Base-by-base conservation (phyloP, 257 asterid genomes). In the Echium plantagineum region DNA sequence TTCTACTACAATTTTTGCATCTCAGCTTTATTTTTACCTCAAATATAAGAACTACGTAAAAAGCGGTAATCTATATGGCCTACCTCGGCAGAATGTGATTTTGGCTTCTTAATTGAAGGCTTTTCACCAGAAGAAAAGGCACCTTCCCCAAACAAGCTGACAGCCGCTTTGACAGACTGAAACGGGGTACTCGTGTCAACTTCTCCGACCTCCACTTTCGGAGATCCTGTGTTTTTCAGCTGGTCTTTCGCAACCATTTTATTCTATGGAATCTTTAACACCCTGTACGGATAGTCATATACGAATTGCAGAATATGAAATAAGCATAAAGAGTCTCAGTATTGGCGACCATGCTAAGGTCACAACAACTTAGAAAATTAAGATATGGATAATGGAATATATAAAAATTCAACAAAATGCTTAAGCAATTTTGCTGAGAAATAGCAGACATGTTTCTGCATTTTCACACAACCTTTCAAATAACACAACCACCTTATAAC, bases 91-190 rank as follows among this genome's bases (percentile, higher is more conserved):
- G 93, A 85, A 52, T 80, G 83, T 24, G 94, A 81, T 69, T 77
- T 87, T 30, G 87, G 51, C 88, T 80, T 90, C 78, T 55, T 77
- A 63, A 80, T 74, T 62, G 76, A 67, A 57, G 85, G 85, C 61
- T 70, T 87, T 72, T 70, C 96, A 35, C 95, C 95, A 0, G 96
- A 85, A 71, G 82, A 84, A 38, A 28, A 28, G 32, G 96, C 88
- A 59, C 93, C 94, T 84, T 87, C 94, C 1, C 98, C 95, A 51
- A 90, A 87, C 76, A 90, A 74, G 75, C 66, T 83, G 72, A 90
- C 96, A n/a, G 98, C 98, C 76, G 80, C 96, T 80, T 85, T 90
- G 57, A 90, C 95, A 8, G 98, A 90, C 70, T 83, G 96, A 72
- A 90, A 90, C 9, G 98, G 98, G 61, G 96, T 81, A 64, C 96